Evolutionary conservation across 2,329 filamentous ascomycete species (phyloP).

Genomic region (Beauveria asiatica): DNA sequence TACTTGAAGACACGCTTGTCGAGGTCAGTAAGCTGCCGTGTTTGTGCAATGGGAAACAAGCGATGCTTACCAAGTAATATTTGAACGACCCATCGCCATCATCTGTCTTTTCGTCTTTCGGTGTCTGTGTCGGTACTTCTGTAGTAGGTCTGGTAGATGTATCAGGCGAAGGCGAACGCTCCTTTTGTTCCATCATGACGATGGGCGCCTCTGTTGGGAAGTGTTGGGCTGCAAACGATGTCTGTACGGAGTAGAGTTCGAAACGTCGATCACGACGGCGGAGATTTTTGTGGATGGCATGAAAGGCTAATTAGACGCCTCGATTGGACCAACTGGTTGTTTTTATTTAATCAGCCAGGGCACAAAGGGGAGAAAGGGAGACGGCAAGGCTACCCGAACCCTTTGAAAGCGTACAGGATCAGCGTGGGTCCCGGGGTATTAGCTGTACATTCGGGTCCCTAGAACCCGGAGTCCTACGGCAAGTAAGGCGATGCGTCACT

Average conservation of each 20-base stretch:
- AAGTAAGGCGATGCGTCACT: not conserved
- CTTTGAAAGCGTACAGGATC: not conserved
- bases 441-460: not conserved
- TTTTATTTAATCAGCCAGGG: not conserved
- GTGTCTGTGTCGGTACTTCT: not conserved
- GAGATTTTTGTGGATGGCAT: not conserved
- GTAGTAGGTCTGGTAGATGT: not conserved
- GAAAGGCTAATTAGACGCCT: not conserved
- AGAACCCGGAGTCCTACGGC: not conserved
- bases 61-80: conserved; percentile 7
- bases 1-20: conserved; percentile 30
- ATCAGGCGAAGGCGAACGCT: not conserved
- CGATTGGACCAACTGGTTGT: not conserved
- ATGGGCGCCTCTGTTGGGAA: not conserved
- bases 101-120: not conserved
- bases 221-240: not conserved
- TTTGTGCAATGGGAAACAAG: not conserved
- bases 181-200: not conserved
- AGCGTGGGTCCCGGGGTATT: not conserved
- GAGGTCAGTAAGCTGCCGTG: not conserved
- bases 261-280: not conserved
- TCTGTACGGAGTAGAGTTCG: not conserved
- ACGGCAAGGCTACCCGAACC: not conserved
- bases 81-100: conserved; percentile 2
- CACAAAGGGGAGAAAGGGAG: not conserved